Evolutionary conservation across 2,329 filamentous ascomycete genomes (phyloP).

Genomic region (Xylaria hypoxylon): DNA sequence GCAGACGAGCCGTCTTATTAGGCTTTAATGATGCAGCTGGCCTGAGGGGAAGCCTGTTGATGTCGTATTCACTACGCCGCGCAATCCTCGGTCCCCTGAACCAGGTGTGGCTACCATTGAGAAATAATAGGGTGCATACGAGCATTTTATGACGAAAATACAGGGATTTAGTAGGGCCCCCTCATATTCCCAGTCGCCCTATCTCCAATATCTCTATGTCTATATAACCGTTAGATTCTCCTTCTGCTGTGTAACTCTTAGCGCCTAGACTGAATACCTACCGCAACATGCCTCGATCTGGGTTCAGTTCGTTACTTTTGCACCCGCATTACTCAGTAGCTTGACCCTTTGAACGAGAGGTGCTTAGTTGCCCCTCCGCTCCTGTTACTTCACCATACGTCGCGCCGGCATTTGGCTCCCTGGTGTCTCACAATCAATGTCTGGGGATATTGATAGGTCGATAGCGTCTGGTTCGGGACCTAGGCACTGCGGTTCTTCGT

Average conservation of each 20-base stretch:
- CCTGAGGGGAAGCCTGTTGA: slow-evolving; percentile 48
- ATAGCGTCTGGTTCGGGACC: not conserved
- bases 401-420: not conserved
- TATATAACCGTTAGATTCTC: slow-evolving; percentile 35
- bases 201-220: slow-evolving; percentile 11
- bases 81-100: slow-evolving; percentile 15
- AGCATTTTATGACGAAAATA: slow-evolving; percentile 17
- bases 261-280: slow-evolving; percentile 5
- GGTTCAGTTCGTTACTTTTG: slow-evolving; percentile 4
- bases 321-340: not conserved
- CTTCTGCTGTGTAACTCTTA: slow-evolving; percentile 37
- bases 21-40: slow-evolving; percentile 37
- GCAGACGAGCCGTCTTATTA: slow-evolving; percentile 37
- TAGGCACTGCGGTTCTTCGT: not conserved
- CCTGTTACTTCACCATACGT: not conserved
- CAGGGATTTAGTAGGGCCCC: slow-evolving; percentile 1
- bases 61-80: slow-evolving; percentile 42
- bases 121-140: slow-evolving; percentile 1
- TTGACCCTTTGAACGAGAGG: not conserved
- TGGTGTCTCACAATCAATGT: not conserved
- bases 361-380: not conserved
- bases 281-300: slow-evolving; percentile 5
- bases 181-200: slow-evolving; percentile 10
- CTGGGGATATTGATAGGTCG: slow-evolving; percentile 5
- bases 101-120: slow-evolving; percentile 20